Base-by-base conservation (phyloP, 2,329 filamentous ascomycete species). In the Fusarium penzigii region DNA sequence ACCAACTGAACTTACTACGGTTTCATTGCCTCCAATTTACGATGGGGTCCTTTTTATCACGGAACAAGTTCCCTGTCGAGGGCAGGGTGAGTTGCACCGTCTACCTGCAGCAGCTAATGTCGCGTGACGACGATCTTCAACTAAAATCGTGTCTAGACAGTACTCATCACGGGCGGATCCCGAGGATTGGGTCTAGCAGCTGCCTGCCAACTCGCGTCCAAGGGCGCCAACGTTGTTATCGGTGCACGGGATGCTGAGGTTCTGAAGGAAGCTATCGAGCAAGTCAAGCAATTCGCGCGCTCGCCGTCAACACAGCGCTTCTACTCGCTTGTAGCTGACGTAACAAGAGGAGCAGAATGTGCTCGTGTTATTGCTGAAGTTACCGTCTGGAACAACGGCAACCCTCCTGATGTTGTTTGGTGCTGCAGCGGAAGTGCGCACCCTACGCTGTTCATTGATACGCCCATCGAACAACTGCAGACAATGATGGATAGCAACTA, bases 401-500 rank as follows among this genome's bases (percentile, higher is more conserved):
- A 14, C 4, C 42, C 56, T 0, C 56, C 49, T 0, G 56, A 47
- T 17, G 4, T 59, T 2, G 56, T 59, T 1, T 59, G 56, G 56
- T 59, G 56, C 8, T 59, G 56, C 3, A 59, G 56, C 29, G 56
- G 56, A 14, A 59, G 56, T 6, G 56, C 56, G 0, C 56, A 59
- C 25, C 56, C 56, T 10, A 59, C 53, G 1, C 29, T 59, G 16
- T 59, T 59, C 44, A 47, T 59, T 7, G 56, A 59, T 20, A 59
- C 56, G 2, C 56, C 56, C 0, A 8, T 59, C 13, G 56, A 57
- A 9, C 53, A 59, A 20, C 47, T 59, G 7, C 56, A 59, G 38
- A 54, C 49, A 3, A 59, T 59, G 56, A 59, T 59, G 56, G 56
- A 59, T n/a, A 59, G 56, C 3, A 59, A 59, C 16, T 59, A 59